These are phyloP conservation scores for Globisporangium takayamanum DNA, from an alignment of 352 stramenopile species.

Conservation along the genomic window DNA sequence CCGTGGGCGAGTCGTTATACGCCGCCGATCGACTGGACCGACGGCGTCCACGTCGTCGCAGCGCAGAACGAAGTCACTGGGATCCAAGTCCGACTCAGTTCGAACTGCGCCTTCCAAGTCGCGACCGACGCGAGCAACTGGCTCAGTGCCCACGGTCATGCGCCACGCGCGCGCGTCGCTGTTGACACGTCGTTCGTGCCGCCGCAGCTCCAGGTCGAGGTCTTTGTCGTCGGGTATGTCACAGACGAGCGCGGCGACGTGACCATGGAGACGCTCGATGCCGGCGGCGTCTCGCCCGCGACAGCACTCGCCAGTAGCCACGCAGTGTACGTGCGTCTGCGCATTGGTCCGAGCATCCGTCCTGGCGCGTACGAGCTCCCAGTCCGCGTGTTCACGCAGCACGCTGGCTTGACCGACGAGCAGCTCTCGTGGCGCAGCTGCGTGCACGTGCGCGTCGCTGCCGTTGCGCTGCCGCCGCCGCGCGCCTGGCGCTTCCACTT, in stretches of 20 bases:
- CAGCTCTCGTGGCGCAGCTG: constrained; percentile 55
- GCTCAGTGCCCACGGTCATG: constrained; percentile 47
- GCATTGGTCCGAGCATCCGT: constrained; percentile 24
- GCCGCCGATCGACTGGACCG: constrained; percentile 20
- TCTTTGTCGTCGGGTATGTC: constrained; percentile 53
- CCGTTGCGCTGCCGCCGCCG: constrained; percentile 40
- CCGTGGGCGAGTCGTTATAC: constrained; percentile 26
- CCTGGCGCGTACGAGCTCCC: constrained; percentile 60
- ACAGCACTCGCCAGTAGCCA: constrained; percentile 27
- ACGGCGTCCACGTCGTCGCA: constrained; percentile 37
- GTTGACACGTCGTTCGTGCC: constrained; percentile 53
- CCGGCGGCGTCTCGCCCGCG: constrained; percentile 20
- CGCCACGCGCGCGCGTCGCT: constrained; percentile 44
- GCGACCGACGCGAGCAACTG: constrained; percentile 52
- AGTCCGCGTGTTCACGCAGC: constrained; percentile 58
- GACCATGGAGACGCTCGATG: constrained; percentile 58
- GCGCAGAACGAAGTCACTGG: constrained; percentile 53
- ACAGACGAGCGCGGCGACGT: constrained; percentile 48
- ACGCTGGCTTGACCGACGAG: constrained; percentile 57
- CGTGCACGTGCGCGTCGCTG: constrained; percentile 44
- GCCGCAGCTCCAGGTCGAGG: constrained; percentile 36
- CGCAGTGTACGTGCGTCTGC: constrained; percentile 51
- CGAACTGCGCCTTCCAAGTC: constrained; percentile 46
- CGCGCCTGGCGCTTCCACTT: constrained; percentile 56
- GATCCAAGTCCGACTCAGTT: constrained; percentile 46